Percentiles rank a stretch among this genome's conserved stretches.
Conservation (phyloP, 1,139 yeast species). For the Pichia sp. region DNA sequence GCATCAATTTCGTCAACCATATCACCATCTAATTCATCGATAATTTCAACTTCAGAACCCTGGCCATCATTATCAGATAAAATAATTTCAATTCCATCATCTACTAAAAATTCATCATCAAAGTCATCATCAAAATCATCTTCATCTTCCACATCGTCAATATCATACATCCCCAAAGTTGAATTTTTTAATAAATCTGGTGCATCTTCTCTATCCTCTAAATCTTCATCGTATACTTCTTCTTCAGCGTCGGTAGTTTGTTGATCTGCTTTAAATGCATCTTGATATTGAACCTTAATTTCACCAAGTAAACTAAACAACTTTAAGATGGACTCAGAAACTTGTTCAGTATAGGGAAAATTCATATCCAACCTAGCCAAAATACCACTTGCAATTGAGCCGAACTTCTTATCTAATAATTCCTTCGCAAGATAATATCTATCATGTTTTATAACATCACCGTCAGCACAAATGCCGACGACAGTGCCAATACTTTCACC, state of each 20-base stretch:
- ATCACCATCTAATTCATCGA: constrained; percentile 29
- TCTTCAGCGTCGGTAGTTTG: constrained; percentile 50
- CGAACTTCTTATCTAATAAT: constrained; percentile 61
- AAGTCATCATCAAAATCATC: constrained; percentile 35
- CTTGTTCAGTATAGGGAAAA: constrained; percentile 57
- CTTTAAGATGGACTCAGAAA: constrained; percentile 51
- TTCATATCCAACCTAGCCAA: constrained; percentile 65
- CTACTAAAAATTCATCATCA: constrained; percentile 26
- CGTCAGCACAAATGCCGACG: constrained; percentile 40
- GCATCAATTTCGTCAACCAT: constrained; percentile 32
- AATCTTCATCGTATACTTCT: constrained; percentile 56
- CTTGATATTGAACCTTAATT: constrained; percentile 52
- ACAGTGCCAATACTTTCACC: constrained; percentile 38
- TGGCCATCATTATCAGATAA: constrained; percentile 53
- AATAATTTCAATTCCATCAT: constrained; percentile 26
- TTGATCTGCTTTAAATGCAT: constrained; percentile 47
- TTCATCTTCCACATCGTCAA: constrained; percentile 68
- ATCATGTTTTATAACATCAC: constrained; percentile 48
- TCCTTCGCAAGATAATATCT: constrained; percentile 55
- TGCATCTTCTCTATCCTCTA: constrained; percentile 59
- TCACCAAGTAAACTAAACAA: constrained; percentile 61
- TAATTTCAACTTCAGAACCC: constrained; percentile 16
- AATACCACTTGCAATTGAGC: constrained; percentile 49
- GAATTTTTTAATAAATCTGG: constrained; percentile 84
- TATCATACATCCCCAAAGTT: constrained; percentile 90